These are phyloP conservation scores for Viola pubescens DNA, from an alignment of 441 rosid genomes.

Conservation along the genomic window DNA sequence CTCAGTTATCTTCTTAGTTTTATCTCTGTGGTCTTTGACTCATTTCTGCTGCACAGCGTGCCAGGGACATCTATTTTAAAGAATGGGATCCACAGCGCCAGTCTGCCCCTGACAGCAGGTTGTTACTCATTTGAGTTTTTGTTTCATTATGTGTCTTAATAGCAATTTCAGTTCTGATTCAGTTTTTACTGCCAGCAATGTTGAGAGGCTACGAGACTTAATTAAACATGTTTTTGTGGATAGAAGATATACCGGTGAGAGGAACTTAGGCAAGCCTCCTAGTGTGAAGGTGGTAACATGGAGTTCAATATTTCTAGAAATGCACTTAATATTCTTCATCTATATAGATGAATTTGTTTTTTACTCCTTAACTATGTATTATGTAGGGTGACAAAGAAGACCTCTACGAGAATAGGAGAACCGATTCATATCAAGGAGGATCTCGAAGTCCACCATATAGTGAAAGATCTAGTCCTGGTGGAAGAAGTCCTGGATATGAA, in stretches of 20 bases:
- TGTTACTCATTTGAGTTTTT: constrained; percentile 13
- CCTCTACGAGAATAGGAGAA: constrained; percentile 35
- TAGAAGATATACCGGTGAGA: constrained; percentile 68
- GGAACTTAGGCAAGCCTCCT: constrained; percentile 71
- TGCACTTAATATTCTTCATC: background rate
- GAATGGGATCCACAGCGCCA: constrained; percentile 83
- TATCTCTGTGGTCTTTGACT: constrained; percentile 8
- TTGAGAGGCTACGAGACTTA: constrained; percentile 74
- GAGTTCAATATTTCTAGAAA: background rate
- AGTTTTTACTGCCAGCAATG: constrained; percentile 48
- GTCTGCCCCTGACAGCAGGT: constrained; percentile 84
- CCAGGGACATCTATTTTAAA: constrained; percentile 75
- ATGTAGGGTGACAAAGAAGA: constrained; percentile 75
- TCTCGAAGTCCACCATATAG: constrained; percentile 81
- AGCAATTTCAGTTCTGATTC: constrained; percentile 22
- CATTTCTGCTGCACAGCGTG: constrained; percentile 40
- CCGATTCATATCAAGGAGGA: constrained; percentile 48
- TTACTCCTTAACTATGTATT: background rate
- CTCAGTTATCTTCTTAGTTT: constrained; percentile 9
- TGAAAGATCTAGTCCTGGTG: constrained; percentile 82
- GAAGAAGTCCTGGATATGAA: constrained; percentile 79
- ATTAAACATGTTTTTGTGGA: constrained; percentile 89
- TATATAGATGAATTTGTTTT: background rate
- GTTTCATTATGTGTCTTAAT: constrained; percentile 9
- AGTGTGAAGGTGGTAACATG: constrained; percentile 50